Evolutionary conservation across 768 basidiomycete genomes (phyloP), one percentile per base, ranked within the genome.

Genomic region (Phlebiopsis flavidoalba): DNA sequence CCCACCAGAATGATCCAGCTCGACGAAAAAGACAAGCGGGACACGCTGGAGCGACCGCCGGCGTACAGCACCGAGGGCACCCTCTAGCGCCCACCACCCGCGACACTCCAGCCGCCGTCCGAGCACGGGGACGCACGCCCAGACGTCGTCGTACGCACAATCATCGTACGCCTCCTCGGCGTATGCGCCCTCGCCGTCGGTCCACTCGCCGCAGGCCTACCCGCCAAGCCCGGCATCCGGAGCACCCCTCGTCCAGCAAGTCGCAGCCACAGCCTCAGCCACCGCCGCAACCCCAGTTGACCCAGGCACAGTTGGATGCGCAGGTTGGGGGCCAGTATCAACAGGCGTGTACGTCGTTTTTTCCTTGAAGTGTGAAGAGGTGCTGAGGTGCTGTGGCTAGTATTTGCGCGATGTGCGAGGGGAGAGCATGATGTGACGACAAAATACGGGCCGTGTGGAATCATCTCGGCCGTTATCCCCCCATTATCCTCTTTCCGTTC

Each of bases 351-450:
- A 58, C 62, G 64, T 63, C 14, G 5, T 6, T 46, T 22, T 19
- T 33, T 36, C 33, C 53, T 31, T 43, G 5, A 8, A 6, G 0
- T 17, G 40, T 24, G 36, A 35, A 12, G 14, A 10, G 54, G 40
- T 49, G 52, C 57, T 60, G n/a, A 61, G 43, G 24, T 40, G 40
- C 5, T 22, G 26, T 31, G 43, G 33, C 40, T 26, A 69, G 67
- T 69, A 56, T 59, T 63, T 53, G 67, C 67, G 17, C 56, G 60
- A 45, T 73, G 72, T 58, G 72, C 72, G 19, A 63, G 66, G 40
- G 72, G 72, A 26, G 63, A 72, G 19, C 72, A 73, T 45, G 70
- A 72, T 31, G 58, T 63, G 11, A 53, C 57, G n/a, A 69, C 57
- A 17, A 68, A 65, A 36, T 66, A 71, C 51, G 72, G 72, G 19